A percentile compares a stretch with the other conserved stretches of the same genome.
phyloP scores from a whole-genome alignment of 768 basidiomycete genomes.

The Xerocomus brunneocitrinus region DNA sequence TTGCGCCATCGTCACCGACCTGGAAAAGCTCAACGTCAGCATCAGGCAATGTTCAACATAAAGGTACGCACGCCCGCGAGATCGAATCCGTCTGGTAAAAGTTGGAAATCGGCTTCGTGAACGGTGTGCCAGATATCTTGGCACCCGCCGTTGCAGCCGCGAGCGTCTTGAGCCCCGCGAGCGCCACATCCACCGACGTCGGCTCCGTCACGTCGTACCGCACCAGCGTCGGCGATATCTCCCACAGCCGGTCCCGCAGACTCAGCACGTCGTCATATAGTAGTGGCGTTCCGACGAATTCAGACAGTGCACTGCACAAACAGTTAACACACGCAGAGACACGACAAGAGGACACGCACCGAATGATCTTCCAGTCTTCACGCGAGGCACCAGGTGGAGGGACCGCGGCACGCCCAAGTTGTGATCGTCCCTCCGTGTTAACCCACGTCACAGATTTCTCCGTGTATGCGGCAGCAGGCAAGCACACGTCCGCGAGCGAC shows the following conservation, averaged over 20 bases:
- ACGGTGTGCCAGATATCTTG: slow-evolving; percentile 53
- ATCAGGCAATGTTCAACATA: background rate
- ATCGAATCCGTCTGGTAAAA: slow-evolving; percentile 98
- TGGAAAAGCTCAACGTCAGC: slow-evolving; percentile 23
- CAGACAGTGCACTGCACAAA: slow-evolving; percentile 71
- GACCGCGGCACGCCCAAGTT: slow-evolving; percentile 88
- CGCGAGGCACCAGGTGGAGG: slow-evolving; percentile 90
- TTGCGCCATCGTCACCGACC: slow-evolving; percentile 95
- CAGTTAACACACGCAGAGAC: background rate
- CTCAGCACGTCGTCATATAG: slow-evolving; percentile 86
- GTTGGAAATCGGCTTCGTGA: slow-evolving; percentile 81
- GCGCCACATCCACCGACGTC: slow-evolving; percentile 67
- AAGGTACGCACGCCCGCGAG: slow-evolving; percentile 74
- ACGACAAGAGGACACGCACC: slow-evolving; percentile 41
- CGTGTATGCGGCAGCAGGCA: slow-evolving; percentile 92
- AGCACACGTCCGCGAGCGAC: slow-evolving; percentile 92
- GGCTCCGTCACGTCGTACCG: slow-evolving; percentile 79
- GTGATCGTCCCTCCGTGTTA: slow-evolving; percentile 93
- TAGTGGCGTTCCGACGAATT: slow-evolving; percentile 72
- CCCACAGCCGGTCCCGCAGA: slow-evolving; percentile 93
- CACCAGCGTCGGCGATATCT: slow-evolving; percentile 85
- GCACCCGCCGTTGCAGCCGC: slow-evolving; percentile 46
- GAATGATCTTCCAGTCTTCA: slow-evolving; percentile 97
- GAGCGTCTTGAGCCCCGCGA: slow-evolving; percentile 63
- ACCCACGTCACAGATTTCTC: slow-evolving; percentile 91